phyloP scores from a whole-genome alignment of 805 yeast species.

The Kodamaea lidongshanica region DNA sequence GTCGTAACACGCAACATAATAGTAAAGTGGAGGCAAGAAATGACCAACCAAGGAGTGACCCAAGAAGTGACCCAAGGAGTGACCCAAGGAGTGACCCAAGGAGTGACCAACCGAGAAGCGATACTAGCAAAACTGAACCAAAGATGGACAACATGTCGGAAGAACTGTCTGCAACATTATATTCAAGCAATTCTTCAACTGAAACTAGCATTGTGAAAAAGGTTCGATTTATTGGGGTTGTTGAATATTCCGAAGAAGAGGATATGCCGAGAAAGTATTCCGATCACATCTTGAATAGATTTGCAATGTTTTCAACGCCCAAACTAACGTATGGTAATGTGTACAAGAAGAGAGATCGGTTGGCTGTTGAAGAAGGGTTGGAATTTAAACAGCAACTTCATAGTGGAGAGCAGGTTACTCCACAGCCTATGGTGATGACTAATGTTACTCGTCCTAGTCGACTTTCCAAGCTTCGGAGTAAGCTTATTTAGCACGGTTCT shows the following conservation, averaged over 20 bases:
- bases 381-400: conserved; percentile 21
- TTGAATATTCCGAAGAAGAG: conserved; percentile 46
- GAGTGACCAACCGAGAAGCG: too few species aligned
- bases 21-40: conserved; percentile 16
- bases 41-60: too few species aligned
- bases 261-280: conserved; percentile 47
- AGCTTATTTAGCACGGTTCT: too few species aligned
- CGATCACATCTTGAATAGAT: conserved; percentile 30
- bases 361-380: conserved; percentile 35
- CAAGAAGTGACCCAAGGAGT: too few species aligned
- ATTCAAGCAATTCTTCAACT: too few species aligned
- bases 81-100: too few species aligned
- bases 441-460: too few species aligned
- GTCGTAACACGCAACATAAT: conserved; percentile 26
- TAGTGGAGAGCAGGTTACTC: neutral
- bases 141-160: too few species aligned
- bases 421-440: too few species aligned
- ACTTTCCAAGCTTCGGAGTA: too few species aligned
- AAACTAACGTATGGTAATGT: conserved; percentile 6
- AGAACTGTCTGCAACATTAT: too few species aligned
- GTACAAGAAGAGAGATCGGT: conserved; percentile 31
- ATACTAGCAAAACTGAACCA: too few species aligned
- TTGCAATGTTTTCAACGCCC: conserved; percentile 26
- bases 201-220: conserved; percentile 24
- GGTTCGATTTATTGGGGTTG: conserved; percentile 49